Evolutionary conservation across 2,329 filamentous ascomycete species (phyloP).

Genomic region (Chaetomium sp.): DNA sequence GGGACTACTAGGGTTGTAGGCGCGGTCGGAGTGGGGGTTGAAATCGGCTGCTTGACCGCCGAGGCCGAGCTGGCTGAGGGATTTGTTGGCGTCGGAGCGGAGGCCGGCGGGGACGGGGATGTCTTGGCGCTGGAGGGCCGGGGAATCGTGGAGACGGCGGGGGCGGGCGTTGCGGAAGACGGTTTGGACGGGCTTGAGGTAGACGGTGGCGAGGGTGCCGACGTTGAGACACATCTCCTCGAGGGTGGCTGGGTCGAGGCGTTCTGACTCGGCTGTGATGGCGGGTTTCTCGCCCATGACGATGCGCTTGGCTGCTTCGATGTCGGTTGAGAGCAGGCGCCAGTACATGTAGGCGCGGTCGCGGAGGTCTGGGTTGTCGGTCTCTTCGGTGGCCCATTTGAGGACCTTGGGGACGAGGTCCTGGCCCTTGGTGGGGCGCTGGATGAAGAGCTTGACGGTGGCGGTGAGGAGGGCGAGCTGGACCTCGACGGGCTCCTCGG

Average conservation of each 20-base stretch:
- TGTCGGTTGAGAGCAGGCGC: constrained; percentile 89
- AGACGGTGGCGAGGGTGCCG: constrained; percentile 91
- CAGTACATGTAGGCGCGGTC: constrained; percentile 99
- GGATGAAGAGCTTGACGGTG: constrained; percentile 96
- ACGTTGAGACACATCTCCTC: constrained; percentile 98
- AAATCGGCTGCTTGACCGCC: constrained; percentile 47
- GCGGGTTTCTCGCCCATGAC: constrained; percentile 98
- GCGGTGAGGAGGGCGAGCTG: constrained; percentile 91
- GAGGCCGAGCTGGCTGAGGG: constrained; percentile 51
- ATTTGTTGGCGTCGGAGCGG: constrained; percentile 49
- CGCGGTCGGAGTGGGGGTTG: constrained; percentile 35
- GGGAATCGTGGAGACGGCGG: constrained; percentile 70
- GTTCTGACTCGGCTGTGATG: constrained; percentile 93
- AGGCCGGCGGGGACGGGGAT: constrained; percentile 36
- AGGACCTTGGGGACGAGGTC: constrained; percentile 88
- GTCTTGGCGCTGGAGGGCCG: constrained; percentile 72
- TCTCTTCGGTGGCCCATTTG: constrained; percentile 98
- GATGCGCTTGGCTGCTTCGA: constrained; percentile 74
- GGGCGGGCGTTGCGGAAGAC: constrained; percentile 88
- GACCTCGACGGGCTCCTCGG: constrained; percentile 91
- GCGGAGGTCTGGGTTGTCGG: constrained; percentile 94
- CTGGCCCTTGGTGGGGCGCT: constrained; percentile 89
- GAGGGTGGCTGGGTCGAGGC: constrained; percentile 80
- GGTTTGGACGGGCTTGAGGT: constrained; percentile 94
- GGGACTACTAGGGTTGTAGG: background rate